Conservation (phyloP, 257 asterid genomes). For the Solanum tarapatanum region DNA sequence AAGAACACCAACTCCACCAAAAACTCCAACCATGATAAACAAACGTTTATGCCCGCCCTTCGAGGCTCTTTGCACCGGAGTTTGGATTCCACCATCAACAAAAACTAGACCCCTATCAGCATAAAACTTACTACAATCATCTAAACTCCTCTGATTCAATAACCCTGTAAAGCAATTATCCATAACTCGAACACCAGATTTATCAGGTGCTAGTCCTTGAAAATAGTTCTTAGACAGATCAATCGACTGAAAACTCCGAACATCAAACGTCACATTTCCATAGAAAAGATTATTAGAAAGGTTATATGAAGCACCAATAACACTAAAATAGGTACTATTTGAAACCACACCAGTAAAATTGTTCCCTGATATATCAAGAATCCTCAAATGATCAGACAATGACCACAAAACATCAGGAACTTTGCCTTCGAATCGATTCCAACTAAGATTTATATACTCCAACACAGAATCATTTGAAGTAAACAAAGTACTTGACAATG, state of each 20-base stretch:
- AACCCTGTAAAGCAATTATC: conserved; percentile 33
- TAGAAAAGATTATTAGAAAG: conserved; percentile 49
- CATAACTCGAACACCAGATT: background rate
- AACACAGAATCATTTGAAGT: conserved; percentile 7
- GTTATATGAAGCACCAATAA: conserved; percentile 26
- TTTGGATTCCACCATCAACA: background rate
- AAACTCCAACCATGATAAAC: conserved; percentile 38
- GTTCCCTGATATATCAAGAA: conserved; percentile 49
- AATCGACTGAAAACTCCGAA: conserved; percentile 3
- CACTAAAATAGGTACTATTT: conserved; percentile 3
- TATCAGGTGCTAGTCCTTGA: conserved; percentile 30
- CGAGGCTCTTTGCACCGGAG: background rate
- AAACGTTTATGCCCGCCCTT: conserved; percentile 2
- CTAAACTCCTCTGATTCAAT: conserved; percentile 22
- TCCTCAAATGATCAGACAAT: conserved; percentile 12
- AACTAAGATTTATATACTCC: conserved; percentile 17
- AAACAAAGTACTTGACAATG: conserved; percentile 18
- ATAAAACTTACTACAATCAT: conserved; percentile 36
- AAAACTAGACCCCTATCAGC: conserved; percentile 8
- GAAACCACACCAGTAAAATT: conserved; percentile 43
- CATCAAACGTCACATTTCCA: conserved; percentile 29
- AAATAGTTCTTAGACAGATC: conserved; percentile 55
- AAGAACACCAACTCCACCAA: conserved; percentile 48
- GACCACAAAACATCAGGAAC: conserved; percentile 30
- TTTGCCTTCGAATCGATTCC: conserved; percentile 20